Evolutionary conservation across 2,329 filamentous ascomycete genomes (phyloP).

Genomic region (Colletotrichum lini): DNA sequence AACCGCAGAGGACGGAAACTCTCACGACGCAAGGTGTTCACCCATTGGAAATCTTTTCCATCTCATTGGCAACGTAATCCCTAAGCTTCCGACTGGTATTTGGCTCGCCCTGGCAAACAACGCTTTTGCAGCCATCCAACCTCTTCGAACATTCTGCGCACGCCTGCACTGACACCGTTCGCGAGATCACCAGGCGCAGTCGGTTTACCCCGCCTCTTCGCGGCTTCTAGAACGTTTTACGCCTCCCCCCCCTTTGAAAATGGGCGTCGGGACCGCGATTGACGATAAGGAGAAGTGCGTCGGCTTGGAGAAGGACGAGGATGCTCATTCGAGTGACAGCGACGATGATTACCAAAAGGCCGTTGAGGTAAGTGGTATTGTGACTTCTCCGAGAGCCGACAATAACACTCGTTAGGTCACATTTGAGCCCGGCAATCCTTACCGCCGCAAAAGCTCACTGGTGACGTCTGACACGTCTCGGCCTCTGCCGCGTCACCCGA

Average conservation of each 20-base stretch:
- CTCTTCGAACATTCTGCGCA: neutral
- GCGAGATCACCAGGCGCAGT: slow-evolving; percentile 14
- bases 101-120: slow-evolving; percentile 16
- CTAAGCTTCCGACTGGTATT: slow-evolving; percentile 2
- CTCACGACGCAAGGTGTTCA: neutral
- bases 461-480: slow-evolving; percentile 63
- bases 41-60: slow-evolving; percentile 5
- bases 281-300: slow-evolving; percentile 47
- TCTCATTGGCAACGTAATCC: slow-evolving; percentile 4
- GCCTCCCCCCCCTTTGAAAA: neutral
- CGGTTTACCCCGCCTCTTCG: slow-evolving; percentile 32
- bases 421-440: slow-evolving; percentile 72
- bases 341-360: slow-evolving; percentile 65
- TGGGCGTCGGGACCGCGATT: slow-evolving; percentile 16
- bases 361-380: slow-evolving; percentile 62
- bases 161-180: slow-evolving; percentile 2
- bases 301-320: slow-evolving; percentile 51
- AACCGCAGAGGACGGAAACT: slow-evolving; percentile 16
- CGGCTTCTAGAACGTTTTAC: slow-evolving; percentile 16
- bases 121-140: neutral
- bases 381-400: neutral
- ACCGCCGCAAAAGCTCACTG: slow-evolving; percentile 77
- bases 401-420: slow-evolving; percentile 62
- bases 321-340: slow-evolving; percentile 61
- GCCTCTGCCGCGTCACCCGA: slow-evolving; percentile 53